A percentile compares a stretch with the other conserved stretches of the same genome.
Conservation (phyloP, 306 rosid species). For the Canavalia ensiformis region DNA sequence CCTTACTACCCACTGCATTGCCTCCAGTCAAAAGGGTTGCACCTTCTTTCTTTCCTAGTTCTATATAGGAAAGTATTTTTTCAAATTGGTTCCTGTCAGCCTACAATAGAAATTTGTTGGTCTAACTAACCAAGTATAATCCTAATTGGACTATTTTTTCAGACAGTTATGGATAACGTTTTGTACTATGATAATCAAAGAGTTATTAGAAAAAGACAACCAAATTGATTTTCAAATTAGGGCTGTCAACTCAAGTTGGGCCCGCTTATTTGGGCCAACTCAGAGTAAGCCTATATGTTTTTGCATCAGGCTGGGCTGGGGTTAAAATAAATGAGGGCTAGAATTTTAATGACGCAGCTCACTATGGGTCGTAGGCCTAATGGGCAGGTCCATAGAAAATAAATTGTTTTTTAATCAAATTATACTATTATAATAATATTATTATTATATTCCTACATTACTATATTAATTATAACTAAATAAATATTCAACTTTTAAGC, state of each 20-base stretch:
- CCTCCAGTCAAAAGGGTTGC: conserved; percentile 85
- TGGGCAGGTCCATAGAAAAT: too few species aligned
- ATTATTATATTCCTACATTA: too few species aligned
- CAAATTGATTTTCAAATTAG: neutral
- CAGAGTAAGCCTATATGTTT: too few species aligned
- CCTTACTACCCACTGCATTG: conserved; percentile 59
- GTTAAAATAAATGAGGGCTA: too few species aligned
- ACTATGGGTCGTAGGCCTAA: too few species aligned
- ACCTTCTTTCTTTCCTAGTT: conserved; percentile 84
- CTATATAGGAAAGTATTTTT: conserved; percentile 71
- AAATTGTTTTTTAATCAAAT: neutral
- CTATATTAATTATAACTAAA: too few species aligned
- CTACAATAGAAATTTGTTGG: conserved; percentile 46
- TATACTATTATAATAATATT: neutral
- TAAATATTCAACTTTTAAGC: too few species aligned
- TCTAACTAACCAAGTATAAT: neutral
- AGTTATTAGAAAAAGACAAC: neutral
- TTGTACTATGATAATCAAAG: neutral
- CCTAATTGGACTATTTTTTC: neutral
- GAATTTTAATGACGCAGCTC: too few species aligned
- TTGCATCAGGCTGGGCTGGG: too few species aligned
- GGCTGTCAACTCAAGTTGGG: too few species aligned
- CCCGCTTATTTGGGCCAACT: too few species aligned
- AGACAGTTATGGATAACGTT: neutral
- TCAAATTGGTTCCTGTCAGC: conserved; percentile 68